Conservation (phyloP, 208 protist genomes). For the Zelonia costaricensis region DNA sequence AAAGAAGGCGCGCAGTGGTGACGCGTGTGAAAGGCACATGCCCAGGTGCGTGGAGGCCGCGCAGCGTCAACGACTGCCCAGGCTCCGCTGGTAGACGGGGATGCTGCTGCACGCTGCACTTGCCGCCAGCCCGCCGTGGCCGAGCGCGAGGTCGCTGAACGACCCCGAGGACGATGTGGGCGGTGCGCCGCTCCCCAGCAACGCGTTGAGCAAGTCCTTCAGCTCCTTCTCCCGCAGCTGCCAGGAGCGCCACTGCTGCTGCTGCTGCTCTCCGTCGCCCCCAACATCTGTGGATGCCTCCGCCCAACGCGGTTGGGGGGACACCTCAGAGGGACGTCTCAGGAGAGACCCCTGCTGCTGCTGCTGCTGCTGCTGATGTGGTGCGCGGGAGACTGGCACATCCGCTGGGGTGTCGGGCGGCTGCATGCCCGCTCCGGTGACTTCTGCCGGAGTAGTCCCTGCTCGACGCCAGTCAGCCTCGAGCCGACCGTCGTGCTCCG, state of each 20-base stretch:
- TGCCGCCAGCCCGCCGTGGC: background rate
- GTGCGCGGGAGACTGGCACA: too few species aligned
- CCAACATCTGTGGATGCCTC: background rate
- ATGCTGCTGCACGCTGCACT: slow-evolving; percentile 23
- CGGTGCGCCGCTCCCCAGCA: slow-evolving; percentile 2
- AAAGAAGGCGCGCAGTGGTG: too few species aligned
- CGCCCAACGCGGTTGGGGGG: too few species aligned
- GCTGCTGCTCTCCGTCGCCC: background rate
- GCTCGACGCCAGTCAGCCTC: too few species aligned
- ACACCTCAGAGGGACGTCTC: too few species aligned
- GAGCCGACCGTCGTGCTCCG: too few species aligned
- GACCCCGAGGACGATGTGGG: background rate
- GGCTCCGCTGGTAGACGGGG: slow-evolving; percentile 7
- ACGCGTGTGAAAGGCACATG: too few species aligned
- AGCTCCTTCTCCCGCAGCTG: slow-evolving; percentile 16
- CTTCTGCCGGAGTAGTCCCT: too few species aligned
- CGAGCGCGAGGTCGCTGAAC: slow-evolving; percentile 1
- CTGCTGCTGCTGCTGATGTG: too few species aligned
- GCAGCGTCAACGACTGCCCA: background rate
- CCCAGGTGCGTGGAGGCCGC: background rate
- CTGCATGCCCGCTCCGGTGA: too few species aligned
- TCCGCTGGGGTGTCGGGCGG: too few species aligned
- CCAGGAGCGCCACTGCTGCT: slow-evolving; percentile 14
- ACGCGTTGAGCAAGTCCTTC: slow-evolving; percentile 24
- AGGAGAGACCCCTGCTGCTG: too few species aligned